Evolutionary conservation across 768 basidiomycete species (phyloP), one percentile per base, ranked within the genome.

Genomic region (Suillus placidus): DNA sequence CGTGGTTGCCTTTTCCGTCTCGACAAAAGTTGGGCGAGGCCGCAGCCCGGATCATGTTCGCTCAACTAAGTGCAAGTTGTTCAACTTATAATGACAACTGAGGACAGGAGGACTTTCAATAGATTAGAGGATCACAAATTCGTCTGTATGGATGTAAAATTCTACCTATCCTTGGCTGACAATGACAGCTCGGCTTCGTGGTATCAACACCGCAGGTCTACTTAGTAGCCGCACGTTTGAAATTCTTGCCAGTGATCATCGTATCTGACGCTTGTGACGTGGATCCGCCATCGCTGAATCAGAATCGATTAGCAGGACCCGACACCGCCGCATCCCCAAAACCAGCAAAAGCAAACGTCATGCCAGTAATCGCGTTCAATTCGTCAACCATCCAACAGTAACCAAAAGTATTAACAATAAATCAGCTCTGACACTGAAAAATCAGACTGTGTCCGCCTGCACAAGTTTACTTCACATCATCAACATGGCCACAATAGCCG

Each of bases 381-480:
- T 35, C 34, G 6, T 35, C 3, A n/a, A 55, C 20, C 34, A 13
- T 20, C 12, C 34, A 13, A 32, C 30, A 54, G 16, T 18, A 10
- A 32, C 26, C 51, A 57, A 57, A 37, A 16, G 14, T 23, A 38
- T 56, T 12, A 7, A 37, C 7, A 57, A 57, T 57, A 16, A 38
- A 57, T 23, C 23, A 58, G 9, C 9, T 18, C 20, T 13, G 32
- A 55, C 32, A 55, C 35, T 20, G 20, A 55, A 55, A 55, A 55
- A 12, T 55, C 32, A n/a, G 12, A 55, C 54, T 13, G 0, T 26
- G 26, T 40, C 23, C 37, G 6, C 5, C 12, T 55, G 34, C 6
- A 55, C 20, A 55, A 55, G n/a, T 58, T 40, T 3, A 40, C 16
- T 58, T 73, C 70, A 71, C 68, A 69, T 66, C 64, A 47, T 54